phyloP scores from a whole-genome alignment of 164 flowering plant species.

The Warburgia ugandensis region DNA sequence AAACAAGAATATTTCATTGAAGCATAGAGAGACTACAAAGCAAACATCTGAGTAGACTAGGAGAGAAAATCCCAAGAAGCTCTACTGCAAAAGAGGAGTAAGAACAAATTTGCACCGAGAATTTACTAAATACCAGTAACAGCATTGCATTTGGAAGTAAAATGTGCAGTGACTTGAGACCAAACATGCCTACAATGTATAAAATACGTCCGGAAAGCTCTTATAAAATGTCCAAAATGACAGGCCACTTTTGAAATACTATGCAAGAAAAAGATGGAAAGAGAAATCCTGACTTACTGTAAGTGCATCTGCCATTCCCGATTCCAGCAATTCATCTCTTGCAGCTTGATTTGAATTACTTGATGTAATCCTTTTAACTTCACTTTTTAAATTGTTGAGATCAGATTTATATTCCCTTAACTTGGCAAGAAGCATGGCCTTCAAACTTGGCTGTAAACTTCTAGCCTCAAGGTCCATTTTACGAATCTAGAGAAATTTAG shows the following conservation, averaged over 20 bases:
- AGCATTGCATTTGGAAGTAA: no score
- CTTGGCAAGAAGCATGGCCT: conserved; percentile 75
- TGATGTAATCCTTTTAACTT: conserved; percentile 58
- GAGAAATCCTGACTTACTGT: conserved; percentile 27
- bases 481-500: conserved; percentile 38
- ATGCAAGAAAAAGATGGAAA: background rate
- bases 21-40: no score
- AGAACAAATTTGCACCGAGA: no score
- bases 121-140: no score
- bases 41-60: no score
- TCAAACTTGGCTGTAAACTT: conserved; percentile 78
- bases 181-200: no score
- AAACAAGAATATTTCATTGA: no score
- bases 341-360: conserved; percentile 44
- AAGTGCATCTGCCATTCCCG: conserved; percentile 80
- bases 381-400: conserved; percentile 70
- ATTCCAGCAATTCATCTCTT: conserved; percentile 77
- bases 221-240: no score
- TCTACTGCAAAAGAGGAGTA: no score
- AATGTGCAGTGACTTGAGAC: no score
- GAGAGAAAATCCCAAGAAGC: no score
- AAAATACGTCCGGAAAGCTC: background rate
- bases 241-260: no score
- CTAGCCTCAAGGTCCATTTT: conserved; percentile 95
- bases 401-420: conserved; percentile 88